Conservation (phyloP, 2,329 filamentous ascomycete species). For the Hymenoscyphus occultus region DNA sequence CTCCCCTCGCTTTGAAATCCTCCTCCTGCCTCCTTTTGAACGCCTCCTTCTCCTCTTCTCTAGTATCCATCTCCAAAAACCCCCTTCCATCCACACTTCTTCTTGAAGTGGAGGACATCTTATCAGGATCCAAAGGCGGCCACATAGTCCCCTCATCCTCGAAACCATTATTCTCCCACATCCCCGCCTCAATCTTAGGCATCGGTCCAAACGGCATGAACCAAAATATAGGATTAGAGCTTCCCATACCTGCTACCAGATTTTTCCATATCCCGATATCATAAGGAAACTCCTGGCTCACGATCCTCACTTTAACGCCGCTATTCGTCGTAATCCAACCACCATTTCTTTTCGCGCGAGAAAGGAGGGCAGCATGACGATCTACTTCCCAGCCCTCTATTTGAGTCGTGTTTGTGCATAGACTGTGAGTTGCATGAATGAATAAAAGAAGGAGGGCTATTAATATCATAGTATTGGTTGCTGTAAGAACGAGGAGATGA, state of each 20-base stretch:
- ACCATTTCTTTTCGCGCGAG: constrained; percentile 43
- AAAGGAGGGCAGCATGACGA: constrained; percentile 56
- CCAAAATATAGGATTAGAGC: constrained; percentile 63
- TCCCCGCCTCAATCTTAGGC: constrained; percentile 43
- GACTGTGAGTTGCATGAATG: constrained; percentile 57
- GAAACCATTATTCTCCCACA: constrained; percentile 74
- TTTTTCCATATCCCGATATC: constrained; percentile 75
- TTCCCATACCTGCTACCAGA: constrained; percentile 73
- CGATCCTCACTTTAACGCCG: constrained; percentile 51
- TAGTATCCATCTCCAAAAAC: constrained; percentile 25
- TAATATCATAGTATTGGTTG: constrained; percentile 57
- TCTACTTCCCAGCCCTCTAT: constrained; percentile 78
- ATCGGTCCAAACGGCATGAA: constrained; percentile 62
- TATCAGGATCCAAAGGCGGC: constrained; percentile 63
- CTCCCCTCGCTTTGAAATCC: constrained; percentile 36
- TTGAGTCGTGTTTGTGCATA: constrained; percentile 69
- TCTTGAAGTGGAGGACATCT: constrained; percentile 38
- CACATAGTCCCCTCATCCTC: constrained; percentile 61
- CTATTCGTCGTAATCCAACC: constrained; percentile 42
- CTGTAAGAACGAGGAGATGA: constrained; percentile 57
- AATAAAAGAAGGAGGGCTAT: constrained; percentile 65
- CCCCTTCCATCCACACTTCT: neutral
- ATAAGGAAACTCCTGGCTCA: constrained; percentile 75
- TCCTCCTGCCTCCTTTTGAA: constrained; percentile 50
- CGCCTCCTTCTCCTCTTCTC: constrained; percentile 43